Percentiles rank a stretch among this genome's conserved stretches.
Conservation (phyloP, 352 stramenopile species). For the Phytopythium boreale region DNA sequence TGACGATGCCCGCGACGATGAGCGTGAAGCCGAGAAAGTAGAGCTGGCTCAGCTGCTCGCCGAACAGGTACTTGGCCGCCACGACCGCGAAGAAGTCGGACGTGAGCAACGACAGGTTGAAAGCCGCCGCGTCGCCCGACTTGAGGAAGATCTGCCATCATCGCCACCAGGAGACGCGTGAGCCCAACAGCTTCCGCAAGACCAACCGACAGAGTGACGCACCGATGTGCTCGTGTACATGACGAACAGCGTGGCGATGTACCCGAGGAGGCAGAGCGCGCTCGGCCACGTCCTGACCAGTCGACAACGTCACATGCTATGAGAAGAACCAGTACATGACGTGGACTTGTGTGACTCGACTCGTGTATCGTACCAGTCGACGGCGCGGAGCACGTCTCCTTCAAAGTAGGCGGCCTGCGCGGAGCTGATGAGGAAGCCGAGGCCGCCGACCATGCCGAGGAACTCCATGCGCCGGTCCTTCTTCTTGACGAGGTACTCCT, state of each 20-base stretch:
- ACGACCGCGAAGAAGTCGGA: slow-evolving; percentile 95
- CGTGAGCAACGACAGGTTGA: slow-evolving; percentile 96
- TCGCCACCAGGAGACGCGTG: not conserved
- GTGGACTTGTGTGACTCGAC: not conserved
- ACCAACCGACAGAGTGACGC: slow-evolving; percentile 27
- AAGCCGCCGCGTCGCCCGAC: slow-evolving; percentile 90
- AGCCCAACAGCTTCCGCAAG: not conserved
- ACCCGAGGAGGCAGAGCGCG: slow-evolving; percentile 60
- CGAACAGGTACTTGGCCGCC: slow-evolving; percentile 86
- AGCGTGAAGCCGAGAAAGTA: slow-evolving; percentile 89
- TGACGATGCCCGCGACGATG: slow-evolving; percentile 63
- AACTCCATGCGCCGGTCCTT: slow-evolving; percentile 89
- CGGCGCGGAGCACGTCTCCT: slow-evolving; percentile 30
- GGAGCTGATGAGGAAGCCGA: slow-evolving; percentile 87
- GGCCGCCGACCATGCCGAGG: slow-evolving; percentile 92
- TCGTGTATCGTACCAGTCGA: slow-evolving; percentile 32
- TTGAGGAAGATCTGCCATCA: slow-evolving; percentile 56
- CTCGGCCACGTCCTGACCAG: slow-evolving; percentile 46
- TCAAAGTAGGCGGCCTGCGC: slow-evolving; percentile 88
- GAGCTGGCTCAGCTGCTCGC: slow-evolving; percentile 63
- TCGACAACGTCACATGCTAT: slow-evolving; percentile 14
- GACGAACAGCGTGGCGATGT: slow-evolving; percentile 79
- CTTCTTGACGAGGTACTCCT: slow-evolving; percentile 86
- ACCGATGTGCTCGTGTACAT: slow-evolving; percentile 91
- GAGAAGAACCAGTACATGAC: not conserved